Evolutionary conservation across 1,139 yeast species (phyloP).

Genomic region (Magnusiomyces suaveolens): DNA sequence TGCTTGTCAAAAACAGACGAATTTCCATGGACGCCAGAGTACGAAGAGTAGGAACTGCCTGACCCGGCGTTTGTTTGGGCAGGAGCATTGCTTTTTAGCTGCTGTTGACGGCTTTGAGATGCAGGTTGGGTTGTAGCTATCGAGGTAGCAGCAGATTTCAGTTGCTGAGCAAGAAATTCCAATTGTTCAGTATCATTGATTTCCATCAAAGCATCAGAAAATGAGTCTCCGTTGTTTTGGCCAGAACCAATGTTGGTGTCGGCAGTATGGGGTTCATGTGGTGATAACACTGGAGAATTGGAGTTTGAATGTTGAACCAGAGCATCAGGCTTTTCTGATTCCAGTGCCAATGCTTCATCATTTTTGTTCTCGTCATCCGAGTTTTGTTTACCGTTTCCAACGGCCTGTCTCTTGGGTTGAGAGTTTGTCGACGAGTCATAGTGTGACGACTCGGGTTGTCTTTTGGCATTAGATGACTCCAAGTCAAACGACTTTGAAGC

Average conservation of each 20-base stretch:
- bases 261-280: not conserved
- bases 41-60: not conserved
- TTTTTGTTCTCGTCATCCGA: not conserved
- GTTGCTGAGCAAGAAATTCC: conserved; percentile 24
- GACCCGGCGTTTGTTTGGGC: not conserved
- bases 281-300: not conserved
- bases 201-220: conserved; percentile 16
- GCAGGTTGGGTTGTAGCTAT: conserved; percentile 1
- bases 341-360: not conserved
- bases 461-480: not conserved
- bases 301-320: not conserved
- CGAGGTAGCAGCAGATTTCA: conserved; percentile 18
- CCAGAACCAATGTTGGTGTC: not conserved
- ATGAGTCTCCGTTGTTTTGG: conserved; percentile 3
- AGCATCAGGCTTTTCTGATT: not conserved
- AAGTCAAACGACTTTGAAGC: not conserved
- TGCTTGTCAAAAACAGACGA: not conserved
- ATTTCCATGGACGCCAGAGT: not conserved
- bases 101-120: not conserved
- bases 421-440: not conserved
- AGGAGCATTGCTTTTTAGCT: not conserved
- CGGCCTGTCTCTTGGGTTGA: not conserved
- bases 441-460: not conserved
- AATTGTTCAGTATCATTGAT: conserved; percentile 25
- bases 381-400: not conserved